phyloP scores from a whole-genome alignment of 768 basidiomycete genomes.

The Piloderma croceum region DNA sequence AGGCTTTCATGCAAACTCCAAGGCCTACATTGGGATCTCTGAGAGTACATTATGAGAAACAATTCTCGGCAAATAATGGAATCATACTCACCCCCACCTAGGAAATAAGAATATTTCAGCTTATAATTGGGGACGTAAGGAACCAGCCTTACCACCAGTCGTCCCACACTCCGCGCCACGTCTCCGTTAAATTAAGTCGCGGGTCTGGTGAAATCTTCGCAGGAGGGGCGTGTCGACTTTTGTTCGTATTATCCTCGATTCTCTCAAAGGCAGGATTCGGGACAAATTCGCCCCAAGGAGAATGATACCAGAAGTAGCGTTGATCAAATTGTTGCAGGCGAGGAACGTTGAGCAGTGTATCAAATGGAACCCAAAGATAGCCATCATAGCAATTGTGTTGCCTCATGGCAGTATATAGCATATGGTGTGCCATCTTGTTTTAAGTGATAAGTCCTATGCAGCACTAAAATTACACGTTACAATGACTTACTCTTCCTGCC shows the following conservation, averaged over 20 bases:
- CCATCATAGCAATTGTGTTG: slow-evolving; percentile 43
- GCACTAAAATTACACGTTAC: too few relatives aligned
- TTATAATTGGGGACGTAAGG: too few relatives aligned
- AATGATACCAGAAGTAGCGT: slow-evolving; percentile 45
- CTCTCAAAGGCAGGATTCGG: slow-evolving; percentile 31
- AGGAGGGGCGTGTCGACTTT: slow-evolving; percentile 32
- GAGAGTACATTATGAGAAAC: neutral
- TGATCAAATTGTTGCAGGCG: slow-evolving; percentile 43
- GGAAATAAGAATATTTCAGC: slow-evolving; percentile 7
- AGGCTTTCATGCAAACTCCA: slow-evolving; percentile 39
- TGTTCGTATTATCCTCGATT: slow-evolving; percentile 12
- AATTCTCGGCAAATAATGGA: neutral
- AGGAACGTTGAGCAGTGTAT: slow-evolving; percentile 45
- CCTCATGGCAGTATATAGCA: slow-evolving; percentile 43
- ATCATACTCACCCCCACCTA: slow-evolving; percentile 39
- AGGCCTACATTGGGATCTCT: slow-evolving; percentile 43
- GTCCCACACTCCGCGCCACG: slow-evolving; percentile 35
- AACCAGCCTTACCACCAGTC: slow-evolving; percentile 38
- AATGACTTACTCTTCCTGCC: slow-evolving; percentile 35
- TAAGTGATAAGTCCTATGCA: too few relatives aligned
- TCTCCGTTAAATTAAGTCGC: slow-evolving; percentile 29
- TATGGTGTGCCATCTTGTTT: slow-evolving; percentile 50
- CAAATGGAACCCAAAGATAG: slow-evolving; percentile 49
- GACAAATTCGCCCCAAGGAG: slow-evolving; percentile 39
- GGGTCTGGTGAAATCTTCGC: slow-evolving; percentile 39